Conservation (phyloP, 352 stramenopile genomes). For the Phytophthora pistaciae region DNA sequence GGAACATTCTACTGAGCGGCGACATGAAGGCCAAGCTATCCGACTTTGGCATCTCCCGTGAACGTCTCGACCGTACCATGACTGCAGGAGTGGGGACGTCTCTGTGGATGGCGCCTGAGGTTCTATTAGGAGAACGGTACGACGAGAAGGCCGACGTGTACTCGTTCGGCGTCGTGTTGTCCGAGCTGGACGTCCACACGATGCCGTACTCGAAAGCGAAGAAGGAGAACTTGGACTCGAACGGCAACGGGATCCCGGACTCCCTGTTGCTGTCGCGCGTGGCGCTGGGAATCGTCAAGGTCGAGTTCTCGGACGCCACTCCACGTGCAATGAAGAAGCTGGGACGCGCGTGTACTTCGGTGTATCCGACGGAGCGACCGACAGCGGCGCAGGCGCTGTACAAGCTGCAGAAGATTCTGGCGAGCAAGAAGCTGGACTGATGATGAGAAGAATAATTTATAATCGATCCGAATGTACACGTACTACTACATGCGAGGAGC, state of each 20-base stretch:
- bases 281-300: constrained; percentile 27
- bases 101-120: constrained; percentile 68
- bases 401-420: constrained; percentile 32
- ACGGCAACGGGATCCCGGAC: constrained; percentile 20
- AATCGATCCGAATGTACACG: neutral
- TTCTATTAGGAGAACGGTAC: constrained; percentile 70
- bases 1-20: constrained; percentile 63
- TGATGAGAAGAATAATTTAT: constrained; percentile 7
- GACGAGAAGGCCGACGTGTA: constrained; percentile 66
- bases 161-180: constrained; percentile 67
- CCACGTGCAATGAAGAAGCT: constrained; percentile 22
- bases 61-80: constrained; percentile 40
- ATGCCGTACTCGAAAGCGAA: constrained; percentile 27
- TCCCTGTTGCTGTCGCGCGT: constrained; percentile 30
- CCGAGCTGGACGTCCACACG: constrained; percentile 56
- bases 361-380: constrained; percentile 27
- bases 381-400: constrained; percentile 37
- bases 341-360: constrained; percentile 27
- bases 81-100: constrained; percentile 58
- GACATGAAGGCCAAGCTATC: constrained; percentile 64
- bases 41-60: constrained; percentile 66
- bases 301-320: constrained; percentile 31
- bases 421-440: constrained; percentile 1
- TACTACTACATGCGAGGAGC: neutral
- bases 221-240: constrained; percentile 26